Percentiles rank a stretch among this genome's conserved stretches.
These are phyloP conservation scores for Brassica rapa DNA, from an alignment of 345 rosid genomes.

Conservation along the genomic window DNA sequence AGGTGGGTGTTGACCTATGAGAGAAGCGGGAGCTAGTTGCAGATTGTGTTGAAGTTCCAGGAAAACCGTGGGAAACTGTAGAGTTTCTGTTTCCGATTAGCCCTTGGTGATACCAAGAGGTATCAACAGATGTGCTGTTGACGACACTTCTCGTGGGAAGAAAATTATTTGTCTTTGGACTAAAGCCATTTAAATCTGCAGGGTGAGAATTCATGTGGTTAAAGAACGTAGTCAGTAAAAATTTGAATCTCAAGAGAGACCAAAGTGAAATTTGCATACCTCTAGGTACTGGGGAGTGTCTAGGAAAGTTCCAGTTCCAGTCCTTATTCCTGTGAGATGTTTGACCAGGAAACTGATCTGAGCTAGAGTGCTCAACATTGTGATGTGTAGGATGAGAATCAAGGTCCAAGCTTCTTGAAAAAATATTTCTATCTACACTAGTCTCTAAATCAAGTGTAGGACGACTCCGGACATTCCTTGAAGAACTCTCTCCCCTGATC, in stretches of 20 bases:
- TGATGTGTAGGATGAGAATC: constrained; percentile 47
- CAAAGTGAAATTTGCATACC: constrained; percentile 54
- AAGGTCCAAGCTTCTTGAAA: constrained; percentile 48
- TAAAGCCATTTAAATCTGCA: constrained; percentile 61
- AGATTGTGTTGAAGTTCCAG: constrained; percentile 52
- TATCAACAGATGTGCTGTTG: constrained; percentile 49
- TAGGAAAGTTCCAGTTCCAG: constrained; percentile 69
- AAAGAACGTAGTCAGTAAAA: neutral
- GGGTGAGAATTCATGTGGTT: constrained; percentile 19
- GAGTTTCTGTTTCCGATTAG: constrained; percentile 52
- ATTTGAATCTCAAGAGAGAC: constrained; percentile 4
- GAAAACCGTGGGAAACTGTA: constrained; percentile 49
- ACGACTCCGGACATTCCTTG: constrained; percentile 81
- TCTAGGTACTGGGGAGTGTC: constrained; percentile 53
- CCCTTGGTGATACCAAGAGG: constrained; percentile 55
- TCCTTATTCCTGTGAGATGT: constrained; percentile 49
- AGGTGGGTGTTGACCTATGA: constrained; percentile 63
- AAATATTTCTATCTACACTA: constrained; percentile 48
- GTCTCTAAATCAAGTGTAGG: constrained; percentile 63
- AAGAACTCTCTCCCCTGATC: constrained; percentile 65
- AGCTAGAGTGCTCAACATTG: constrained; percentile 48
- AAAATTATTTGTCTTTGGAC: constrained; percentile 52
- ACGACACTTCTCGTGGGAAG: constrained; percentile 45
- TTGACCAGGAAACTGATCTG: constrained; percentile 51
- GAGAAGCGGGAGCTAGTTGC: constrained; percentile 53